Evolutionary conservation across 176 grass and related monocot species (phyloP), one percentile per base, ranked within the genome.

Genomic region (Avena insularis): DNA sequence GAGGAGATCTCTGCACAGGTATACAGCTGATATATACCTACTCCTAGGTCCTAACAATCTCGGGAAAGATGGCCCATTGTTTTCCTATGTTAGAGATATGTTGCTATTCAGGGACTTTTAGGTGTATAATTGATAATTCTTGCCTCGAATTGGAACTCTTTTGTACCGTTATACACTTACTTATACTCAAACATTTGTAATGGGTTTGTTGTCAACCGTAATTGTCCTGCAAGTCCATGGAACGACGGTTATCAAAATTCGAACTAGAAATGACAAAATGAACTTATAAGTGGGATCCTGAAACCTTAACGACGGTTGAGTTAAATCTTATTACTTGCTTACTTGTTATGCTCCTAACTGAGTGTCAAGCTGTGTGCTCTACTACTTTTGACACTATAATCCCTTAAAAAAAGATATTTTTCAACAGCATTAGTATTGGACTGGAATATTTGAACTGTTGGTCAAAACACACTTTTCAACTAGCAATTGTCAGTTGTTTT

Each of bases 1-100:
- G 94, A 96, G 79, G 91, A 93, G 74, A 91, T 92, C 75, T 93
- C 91, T 19, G 94, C 91, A 6, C 91, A 96, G 94, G 94, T 93
- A 72, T 71, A 36, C 0, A 19, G 23, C 49, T 43, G 9, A 48
- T 48, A 45, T 91, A 20, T 72, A 21, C 36, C 4, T 6, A 31
- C 61, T 21, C 2, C 4, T 75, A 43, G 7, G 5, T 43, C 58
- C 6, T 82, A 59, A 20, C 14, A 58, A 33, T 85, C 27, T 6
- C 4, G 13, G 49, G 3, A 4, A 67, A 86, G 46, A 48, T 48
- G 46, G 46, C 46, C 1, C 9, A 9, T 43, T 90, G 40, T 13
- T 81, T 60, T 33, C 3, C n/a, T 49, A 16, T 61, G 51, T 6
- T 23, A 35, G 23, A 65, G 8, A 66, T 65, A 8, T 16, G 56